Evolutionary conservation across 768 basidiomycete species (phyloP), one percentile per base, ranked within the genome.

Genomic region (Lactarius akahatsu): DNA sequence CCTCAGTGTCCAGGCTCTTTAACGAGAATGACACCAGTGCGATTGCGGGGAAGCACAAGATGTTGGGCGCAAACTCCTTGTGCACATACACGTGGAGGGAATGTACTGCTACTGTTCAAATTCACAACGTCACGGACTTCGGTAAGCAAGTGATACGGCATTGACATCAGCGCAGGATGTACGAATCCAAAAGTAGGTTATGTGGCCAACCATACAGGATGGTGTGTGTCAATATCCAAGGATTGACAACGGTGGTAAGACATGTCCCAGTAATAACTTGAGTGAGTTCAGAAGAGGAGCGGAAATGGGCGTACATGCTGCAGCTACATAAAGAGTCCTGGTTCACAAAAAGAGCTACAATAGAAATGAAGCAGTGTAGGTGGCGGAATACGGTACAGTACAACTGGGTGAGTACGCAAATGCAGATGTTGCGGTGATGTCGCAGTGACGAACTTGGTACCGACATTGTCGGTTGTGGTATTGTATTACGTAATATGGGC

Each of bases 341-440:
- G 23, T 11, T n/a, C 23, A 26, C 23, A 32, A 10, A 13, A 50
- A 15, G 2, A 26, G 13, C 3, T 6, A n/a, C 23, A 52, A 26
- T 6, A 23, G 23, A 7, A 52, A 26, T 26, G n/a, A 47, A 23
- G 45, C 9, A 16, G n/a, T 47, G 47, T 15, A 41, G 16, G 40
- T 16, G 9, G n/a, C 11, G 50, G 50, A 7, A 52, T 18, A 41
- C 16, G 6, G 45, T 23, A 47, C 45, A 23, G 45, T 23, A 23
- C 5, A 3, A 34, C 34, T 10, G 34, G 9, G 8, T 34, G 34
- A 5, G 54, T 56, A n/a, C 20, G 30, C 50, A 30, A 30, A 43
- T 32, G 41, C 23, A 59, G 20, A 32, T 43, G 58, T 28, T 43
- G 41, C 58, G 58, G 58, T 59, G 58, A 28, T 40, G 41, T 43